phyloP scores from a whole-genome alignment of 1,284 basidiomycete species.

The Ganoderma lucidum region DNA sequence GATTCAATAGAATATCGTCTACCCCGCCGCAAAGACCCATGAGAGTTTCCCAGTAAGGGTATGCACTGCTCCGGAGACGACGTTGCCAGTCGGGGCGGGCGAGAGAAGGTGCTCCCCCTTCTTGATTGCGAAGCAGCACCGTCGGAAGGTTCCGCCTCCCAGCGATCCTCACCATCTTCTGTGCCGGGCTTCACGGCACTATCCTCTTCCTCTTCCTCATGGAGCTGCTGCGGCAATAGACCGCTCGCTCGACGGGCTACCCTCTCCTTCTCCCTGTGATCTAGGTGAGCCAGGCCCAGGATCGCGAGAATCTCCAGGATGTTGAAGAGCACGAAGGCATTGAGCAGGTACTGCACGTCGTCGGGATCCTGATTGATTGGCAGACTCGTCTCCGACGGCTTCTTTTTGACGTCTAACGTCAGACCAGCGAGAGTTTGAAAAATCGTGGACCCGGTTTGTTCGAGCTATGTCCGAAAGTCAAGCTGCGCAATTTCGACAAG shows the following conservation, averaged over 20 bases:
- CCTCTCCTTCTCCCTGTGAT: constrained; percentile 45
- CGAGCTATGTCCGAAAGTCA: constrained; percentile 56
- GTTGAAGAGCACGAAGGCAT: constrained; percentile 67
- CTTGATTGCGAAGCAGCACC: constrained; percentile 21
- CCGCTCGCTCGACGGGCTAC: constrained; percentile 32
- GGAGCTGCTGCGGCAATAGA: constrained; percentile 31
- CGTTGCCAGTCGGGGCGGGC: constrained; percentile 25
- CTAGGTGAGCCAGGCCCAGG: constrained; percentile 55
- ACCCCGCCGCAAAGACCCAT: constrained; percentile 32
- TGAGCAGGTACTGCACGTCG: constrained; percentile 61
- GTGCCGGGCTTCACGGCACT: constrained; percentile 17
- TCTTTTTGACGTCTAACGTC: constrained; percentile 58
- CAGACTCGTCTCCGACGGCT: constrained; percentile 25
- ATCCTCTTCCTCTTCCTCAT: constrained; percentile 30
- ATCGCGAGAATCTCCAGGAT: constrained; percentile 63
- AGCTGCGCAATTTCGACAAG: neutral
- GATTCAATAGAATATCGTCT: constrained; percentile 38
- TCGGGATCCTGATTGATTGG: constrained; percentile 33
- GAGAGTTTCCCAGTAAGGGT: constrained; percentile 37
- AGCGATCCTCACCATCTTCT: constrained; percentile 24
- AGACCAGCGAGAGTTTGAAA: constrained; percentile 77
- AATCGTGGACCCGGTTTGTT: constrained; percentile 75
- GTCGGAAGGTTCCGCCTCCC: constrained; percentile 20
- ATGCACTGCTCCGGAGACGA: constrained; percentile 37
- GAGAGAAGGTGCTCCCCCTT: constrained; percentile 6